Conservation (phyloP, 148 eudicot species). For the Cornus controversa region DNA sequence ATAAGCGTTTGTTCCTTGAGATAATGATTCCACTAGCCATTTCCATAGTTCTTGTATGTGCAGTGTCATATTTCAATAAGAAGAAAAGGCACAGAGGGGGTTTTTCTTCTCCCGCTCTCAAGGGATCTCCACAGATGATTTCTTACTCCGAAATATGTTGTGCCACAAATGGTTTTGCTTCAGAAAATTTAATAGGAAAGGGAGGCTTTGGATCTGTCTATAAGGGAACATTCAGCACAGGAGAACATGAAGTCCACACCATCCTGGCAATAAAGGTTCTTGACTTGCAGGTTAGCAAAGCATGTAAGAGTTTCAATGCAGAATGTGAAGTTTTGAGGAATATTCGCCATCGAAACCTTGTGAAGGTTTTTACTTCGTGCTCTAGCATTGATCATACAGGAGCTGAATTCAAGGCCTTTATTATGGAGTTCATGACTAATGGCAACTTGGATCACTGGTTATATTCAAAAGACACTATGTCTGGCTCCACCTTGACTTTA, state of each 20-base stretch:
- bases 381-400: slow-evolving; percentile 2
- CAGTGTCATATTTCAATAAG: not conserved
- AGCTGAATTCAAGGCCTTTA: not conserved
- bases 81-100: not conserved
- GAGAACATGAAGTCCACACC: not conserved
- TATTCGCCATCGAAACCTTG: not conserved
- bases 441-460: not conserved
- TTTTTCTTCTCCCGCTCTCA: not conserved
- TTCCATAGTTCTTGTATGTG: not conserved
- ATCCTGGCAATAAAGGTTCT: not conserved
- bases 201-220: not conserved
- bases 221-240: not conserved
- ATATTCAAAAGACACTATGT: not conserved
- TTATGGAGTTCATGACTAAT: slow-evolving; percentile 3
- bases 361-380: not conserved
- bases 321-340: slow-evolving; percentile 5
- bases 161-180: not conserved
- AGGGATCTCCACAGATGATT: not conserved
- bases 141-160: not conserved
- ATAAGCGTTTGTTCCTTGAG: not conserved
- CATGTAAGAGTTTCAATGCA: not conserved
- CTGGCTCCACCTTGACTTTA: not conserved
- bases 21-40: not conserved
- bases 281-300: not conserved
- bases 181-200: not conserved